Evolutionary conservation across 148 eudicot genomes (phyloP).

Genomic region (Chenopodium formosanum): DNA sequence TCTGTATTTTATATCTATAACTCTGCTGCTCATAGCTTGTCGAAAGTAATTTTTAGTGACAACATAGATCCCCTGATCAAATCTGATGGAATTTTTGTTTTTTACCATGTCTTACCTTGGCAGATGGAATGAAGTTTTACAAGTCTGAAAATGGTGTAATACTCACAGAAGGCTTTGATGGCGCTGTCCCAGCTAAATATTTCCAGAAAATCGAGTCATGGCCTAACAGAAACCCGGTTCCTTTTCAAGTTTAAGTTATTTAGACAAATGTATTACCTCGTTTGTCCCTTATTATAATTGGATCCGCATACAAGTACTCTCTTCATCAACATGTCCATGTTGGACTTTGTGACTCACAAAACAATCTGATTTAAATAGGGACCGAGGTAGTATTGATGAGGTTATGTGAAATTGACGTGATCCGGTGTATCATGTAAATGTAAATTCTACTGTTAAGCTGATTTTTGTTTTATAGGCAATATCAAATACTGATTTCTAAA

Average conservation of each 20-base stretch:
- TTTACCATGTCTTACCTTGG: neutral
- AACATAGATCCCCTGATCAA: neutral
- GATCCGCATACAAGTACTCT: no score
- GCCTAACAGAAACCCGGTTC: conserved; percentile 60
- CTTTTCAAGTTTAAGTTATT: conserved; percentile 30
- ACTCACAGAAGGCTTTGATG: conserved; percentile 91
- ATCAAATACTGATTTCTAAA: neutral
- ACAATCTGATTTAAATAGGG: no score
- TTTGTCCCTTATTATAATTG: no score
- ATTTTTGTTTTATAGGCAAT: neutral
- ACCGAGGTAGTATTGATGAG: no score
- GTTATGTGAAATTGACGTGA: neutral
- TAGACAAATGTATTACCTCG: neutral
- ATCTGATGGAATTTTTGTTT: neutral
- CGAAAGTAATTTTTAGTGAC: no score
- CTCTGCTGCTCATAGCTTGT: neutral
- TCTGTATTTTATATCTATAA: neutral
- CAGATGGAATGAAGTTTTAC: conserved; percentile 94
- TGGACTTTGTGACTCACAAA: neutral
- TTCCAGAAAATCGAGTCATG: conserved; percentile 71
- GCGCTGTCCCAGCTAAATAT: conserved; percentile 76
- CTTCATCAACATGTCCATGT: neutral
- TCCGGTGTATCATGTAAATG: neutral
- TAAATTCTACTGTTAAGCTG: neutral
- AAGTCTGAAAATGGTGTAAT: conserved; percentile 83